These are phyloP conservation scores for Jackrogersella minutella DNA, from an alignment of 495 filamentous ascomycete genomes.

Conservation along the genomic window DNA sequence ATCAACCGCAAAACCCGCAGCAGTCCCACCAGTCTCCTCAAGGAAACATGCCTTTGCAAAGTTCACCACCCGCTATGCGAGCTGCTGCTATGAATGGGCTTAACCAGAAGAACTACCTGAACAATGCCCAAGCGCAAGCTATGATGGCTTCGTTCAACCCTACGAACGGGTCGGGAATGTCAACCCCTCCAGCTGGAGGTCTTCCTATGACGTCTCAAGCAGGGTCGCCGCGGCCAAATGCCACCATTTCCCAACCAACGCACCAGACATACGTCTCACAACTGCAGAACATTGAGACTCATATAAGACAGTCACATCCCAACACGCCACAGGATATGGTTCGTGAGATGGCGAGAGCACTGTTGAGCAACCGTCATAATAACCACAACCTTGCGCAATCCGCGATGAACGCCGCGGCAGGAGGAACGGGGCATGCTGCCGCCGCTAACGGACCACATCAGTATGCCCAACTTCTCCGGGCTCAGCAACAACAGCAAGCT, in stretches of 20 bases:
- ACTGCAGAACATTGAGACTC: constrained; percentile 51
- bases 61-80: constrained; percentile 52
- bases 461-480: constrained; percentile 76
- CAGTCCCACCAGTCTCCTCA: constrained; percentile 51
- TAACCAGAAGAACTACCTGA: constrained; percentile 57
- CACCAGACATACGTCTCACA: constrained; percentile 53
- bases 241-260: constrained; percentile 43
- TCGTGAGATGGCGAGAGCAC: constrained; percentile 40
- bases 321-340: constrained; percentile 50
- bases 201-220: constrained; percentile 50
- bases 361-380: constrained; percentile 38
- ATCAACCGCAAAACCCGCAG: constrained; percentile 47
- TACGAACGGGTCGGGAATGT: constrained; percentile 50
- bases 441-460: constrained; percentile 64
- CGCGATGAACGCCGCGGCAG: constrained; percentile 74
- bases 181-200: constrained; percentile 48
- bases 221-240: constrained; percentile 48
- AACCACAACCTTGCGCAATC: constrained; percentile 58
- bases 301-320: constrained; percentile 42
- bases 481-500: constrained; percentile 65
- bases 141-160: constrained; percentile 53
- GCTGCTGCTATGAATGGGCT: constrained; percentile 60
- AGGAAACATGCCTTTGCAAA: constrained; percentile 44
- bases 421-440: constrained; percentile 49
- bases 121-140: constrained; percentile 54